Conservation (phyloP, 2,329 filamentous ascomycete genomes). For the Diaporthe australafricana region DNA sequence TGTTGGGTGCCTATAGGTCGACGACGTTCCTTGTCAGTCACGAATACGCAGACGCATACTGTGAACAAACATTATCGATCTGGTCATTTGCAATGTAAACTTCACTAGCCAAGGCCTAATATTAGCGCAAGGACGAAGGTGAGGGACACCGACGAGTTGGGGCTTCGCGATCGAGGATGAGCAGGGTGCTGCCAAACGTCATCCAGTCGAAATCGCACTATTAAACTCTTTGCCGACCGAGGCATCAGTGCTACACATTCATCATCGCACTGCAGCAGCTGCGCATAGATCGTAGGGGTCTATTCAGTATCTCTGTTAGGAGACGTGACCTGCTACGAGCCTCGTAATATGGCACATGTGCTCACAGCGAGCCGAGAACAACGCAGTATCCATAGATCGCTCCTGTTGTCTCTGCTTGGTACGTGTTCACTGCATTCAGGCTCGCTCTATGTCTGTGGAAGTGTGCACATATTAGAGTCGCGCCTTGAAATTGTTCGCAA, state of each 20-base stretch:
- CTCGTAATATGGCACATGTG: neutral
- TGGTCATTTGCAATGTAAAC: slow-evolving; percentile 3
- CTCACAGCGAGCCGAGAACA: neutral
- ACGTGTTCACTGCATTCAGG: too few relatives aligned
- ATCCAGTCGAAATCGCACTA: neutral
- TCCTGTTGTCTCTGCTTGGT: too few relatives aligned
- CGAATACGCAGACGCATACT: neutral
- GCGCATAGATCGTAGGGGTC: neutral
- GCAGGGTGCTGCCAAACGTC: neutral
- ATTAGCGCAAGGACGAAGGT: neutral
- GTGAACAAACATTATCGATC: neutral
- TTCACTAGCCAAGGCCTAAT: slow-evolving; percentile 11
- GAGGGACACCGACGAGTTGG: neutral
- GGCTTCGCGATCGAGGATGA: neutral
- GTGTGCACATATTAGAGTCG: too few relatives aligned
- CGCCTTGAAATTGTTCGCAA: too few relatives aligned
- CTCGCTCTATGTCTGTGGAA: too few relatives aligned
- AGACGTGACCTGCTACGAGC: neutral
- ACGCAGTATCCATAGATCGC: too few relatives aligned
- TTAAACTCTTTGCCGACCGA: neutral
- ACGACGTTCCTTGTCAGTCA: neutral
- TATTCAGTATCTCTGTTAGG: neutral
- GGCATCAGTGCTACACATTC: neutral
- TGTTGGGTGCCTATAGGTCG: neutral
- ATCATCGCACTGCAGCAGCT: neutral